A percentile compares a stretch with the other conserved stretches of the same genome.
Evolutionary conservation across 768 basidiomycete genomes (phyloP).

Genomic region (Pleurotus djamor): DNA sequence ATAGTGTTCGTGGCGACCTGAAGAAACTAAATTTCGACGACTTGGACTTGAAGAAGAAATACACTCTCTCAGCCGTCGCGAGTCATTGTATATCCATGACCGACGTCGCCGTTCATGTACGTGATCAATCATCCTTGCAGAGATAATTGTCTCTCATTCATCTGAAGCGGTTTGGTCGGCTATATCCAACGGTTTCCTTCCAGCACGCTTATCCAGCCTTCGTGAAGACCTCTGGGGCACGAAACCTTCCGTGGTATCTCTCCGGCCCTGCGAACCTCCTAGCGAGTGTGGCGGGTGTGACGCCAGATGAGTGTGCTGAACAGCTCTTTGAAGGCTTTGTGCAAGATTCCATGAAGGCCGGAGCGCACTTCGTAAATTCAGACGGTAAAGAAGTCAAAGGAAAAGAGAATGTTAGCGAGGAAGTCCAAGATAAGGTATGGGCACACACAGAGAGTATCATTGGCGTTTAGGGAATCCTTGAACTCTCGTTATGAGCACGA

Average conservation of each 20-base stretch:
- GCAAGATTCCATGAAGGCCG: background rate
- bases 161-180: conserved; percentile 27
- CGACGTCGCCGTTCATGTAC: conserved; percentile 51
- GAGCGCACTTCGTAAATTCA: background rate
- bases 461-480: background rate
- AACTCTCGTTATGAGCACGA: no score
- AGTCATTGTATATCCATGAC: conserved; percentile 40
- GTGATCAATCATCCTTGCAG: background rate
- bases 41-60: conserved; percentile 47
- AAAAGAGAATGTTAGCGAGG: background rate
- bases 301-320: conserved; percentile 26
- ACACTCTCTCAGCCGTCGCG: conserved; percentile 28
- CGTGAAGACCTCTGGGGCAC: conserved; percentile 27
- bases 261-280: conserved; percentile 19
- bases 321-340: conserved; percentile 32
- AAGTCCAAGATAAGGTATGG: background rate
- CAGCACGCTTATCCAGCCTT: conserved; percentile 28
- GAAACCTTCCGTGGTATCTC: conserved; percentile 18
- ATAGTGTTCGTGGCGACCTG: conserved; percentile 22
- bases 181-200: conserved; percentile 29
- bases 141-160: background rate
- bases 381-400: background rate
- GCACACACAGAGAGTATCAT: background rate
- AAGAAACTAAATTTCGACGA: conserved; percentile 42
- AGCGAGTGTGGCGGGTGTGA: conserved; percentile 19